Percentiles rank a stretch among this genome's conserved stretches.
Conservation (phyloP, 2,329 filamentous ascomycete genomes). For the Raffaelea arxii region DNA sequence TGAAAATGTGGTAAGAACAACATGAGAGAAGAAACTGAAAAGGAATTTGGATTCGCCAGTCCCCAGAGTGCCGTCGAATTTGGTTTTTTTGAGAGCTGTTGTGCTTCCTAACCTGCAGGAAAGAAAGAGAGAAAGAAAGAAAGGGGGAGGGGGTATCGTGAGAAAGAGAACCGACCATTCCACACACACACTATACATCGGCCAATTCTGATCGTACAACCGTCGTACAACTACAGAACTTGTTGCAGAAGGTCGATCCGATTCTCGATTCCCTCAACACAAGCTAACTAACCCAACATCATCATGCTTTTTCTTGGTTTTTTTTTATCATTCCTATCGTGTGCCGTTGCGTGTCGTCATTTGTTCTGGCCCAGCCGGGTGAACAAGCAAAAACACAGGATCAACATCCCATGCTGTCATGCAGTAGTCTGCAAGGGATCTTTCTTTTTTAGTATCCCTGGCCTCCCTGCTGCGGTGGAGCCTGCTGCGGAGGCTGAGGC, state of each 20-base stretch:
- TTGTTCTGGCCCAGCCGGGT: not conserved
- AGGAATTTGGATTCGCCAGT: not conserved
- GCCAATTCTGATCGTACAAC: constrained; percentile 6
- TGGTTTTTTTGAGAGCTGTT: too few species aligned
- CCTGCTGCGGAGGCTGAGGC: constrained; percentile 24
- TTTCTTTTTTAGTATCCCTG: constrained; percentile 14
- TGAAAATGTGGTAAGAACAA: not conserved
- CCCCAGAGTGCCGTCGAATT: not conserved
- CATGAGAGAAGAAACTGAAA: not conserved
- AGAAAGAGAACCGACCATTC: too few species aligned
- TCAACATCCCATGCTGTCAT: not conserved
- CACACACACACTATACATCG: constrained; percentile 1
- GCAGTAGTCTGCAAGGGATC: too few species aligned
- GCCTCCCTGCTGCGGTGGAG: constrained; percentile 27
- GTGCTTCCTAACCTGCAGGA: not conserved
- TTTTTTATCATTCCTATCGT: too few species aligned
- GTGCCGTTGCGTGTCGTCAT: too few species aligned
- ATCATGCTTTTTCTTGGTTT: too few species aligned
- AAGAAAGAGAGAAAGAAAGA: not conserved
- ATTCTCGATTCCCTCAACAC: not conserved
- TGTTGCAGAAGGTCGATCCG: constrained; percentile 1
- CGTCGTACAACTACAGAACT: constrained; percentile 2
- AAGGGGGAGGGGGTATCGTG: constrained; percentile 1
- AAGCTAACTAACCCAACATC: too few species aligned
- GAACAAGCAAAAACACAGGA: not conserved